Conservation (phyloP, 306 rosid genomes). For the Lathyrus oleraceus region DNA sequence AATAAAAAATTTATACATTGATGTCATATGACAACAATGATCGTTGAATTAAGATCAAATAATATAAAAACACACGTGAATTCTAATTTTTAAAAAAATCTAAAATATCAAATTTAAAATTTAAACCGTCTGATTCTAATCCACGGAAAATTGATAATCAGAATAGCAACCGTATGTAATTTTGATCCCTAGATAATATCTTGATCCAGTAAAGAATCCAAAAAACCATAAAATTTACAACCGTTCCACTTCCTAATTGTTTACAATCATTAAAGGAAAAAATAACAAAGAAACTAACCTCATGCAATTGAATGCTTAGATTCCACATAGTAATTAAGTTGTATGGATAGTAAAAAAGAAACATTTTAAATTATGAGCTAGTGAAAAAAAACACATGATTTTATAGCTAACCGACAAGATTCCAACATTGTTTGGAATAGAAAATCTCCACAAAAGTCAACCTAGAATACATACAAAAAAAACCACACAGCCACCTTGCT, state of each 20-base stretch:
- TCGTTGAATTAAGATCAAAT: background rate
- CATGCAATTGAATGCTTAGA: constrained; percentile 9
- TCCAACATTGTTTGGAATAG: constrained; percentile 31
- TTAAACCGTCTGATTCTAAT: background rate
- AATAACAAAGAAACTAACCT: background rate
- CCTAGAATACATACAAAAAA: constrained; percentile 54
- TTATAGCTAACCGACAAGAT: constrained; percentile 26
- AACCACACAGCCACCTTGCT: constrained; percentile 22
- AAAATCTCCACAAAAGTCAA: constrained; percentile 57
- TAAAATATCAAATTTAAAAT: background rate
- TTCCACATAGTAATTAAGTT: background rate
- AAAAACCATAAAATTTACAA: background rate
- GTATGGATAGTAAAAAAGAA: background rate
- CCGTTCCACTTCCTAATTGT: background rate
- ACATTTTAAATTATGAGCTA: constrained; percentile 33
- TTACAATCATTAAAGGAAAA: background rate
- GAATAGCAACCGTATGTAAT: background rate
- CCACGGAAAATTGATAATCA: background rate
- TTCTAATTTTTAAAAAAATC: background rate
- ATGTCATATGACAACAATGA: background rate
- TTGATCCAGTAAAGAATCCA: background rate
- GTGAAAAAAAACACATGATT: constrained; percentile 30
- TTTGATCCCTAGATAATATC: background rate
- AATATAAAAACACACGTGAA: background rate
- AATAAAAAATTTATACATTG: background rate